phyloP scores from a whole-genome alignment of 192 early-diverging fungal species.

The Anaeromyces robustus region DNA sequence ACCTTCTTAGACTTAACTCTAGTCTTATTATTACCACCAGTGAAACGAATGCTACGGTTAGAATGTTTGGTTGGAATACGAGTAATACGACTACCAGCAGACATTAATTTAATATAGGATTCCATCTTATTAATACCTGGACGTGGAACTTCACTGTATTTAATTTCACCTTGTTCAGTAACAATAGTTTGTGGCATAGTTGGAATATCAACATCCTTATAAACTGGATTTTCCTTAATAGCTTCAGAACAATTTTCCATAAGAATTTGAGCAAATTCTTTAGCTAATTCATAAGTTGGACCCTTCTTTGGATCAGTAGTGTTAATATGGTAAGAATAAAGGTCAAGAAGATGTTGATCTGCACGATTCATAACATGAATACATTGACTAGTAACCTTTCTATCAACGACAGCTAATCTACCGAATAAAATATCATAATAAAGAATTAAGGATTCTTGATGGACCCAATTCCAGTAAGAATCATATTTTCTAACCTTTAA shows the following conservation, averaged over 20 bases:
- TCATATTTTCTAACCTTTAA: constrained; percentile 82
- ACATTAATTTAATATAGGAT: constrained; percentile 82
- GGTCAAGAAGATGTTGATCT: constrained; percentile 57
- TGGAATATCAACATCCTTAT: constrained; percentile 81
- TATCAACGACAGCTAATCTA: constrained; percentile 67
- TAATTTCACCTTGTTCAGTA: constrained; percentile 62
- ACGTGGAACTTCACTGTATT: constrained; percentile 73
- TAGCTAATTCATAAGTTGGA: constrained; percentile 68
- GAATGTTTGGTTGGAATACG: constrained; percentile 8
- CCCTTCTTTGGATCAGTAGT: constrained; percentile 56
- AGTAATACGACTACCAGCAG: constrained; percentile 17
- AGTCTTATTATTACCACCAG: constrained; percentile 30
- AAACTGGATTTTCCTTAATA: constrained; percentile 59
- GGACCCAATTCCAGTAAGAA: constrained; percentile 95
- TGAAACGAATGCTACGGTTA: constrained; percentile 2
- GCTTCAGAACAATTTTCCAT: constrained; percentile 82
- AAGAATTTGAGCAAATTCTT: constrained; percentile 62
- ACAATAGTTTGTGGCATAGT: constrained; percentile 68
- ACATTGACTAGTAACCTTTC: constrained; percentile 80
- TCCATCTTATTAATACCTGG: constrained; percentile 72
- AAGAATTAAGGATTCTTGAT: constrained; percentile 68
- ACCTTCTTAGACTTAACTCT: constrained; percentile 46
- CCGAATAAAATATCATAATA: constrained; percentile 91
- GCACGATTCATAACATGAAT: constrained; percentile 86
- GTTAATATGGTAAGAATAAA: constrained; percentile 77